These are phyloP conservation scores for Tuber borchii DNA, from an alignment of 495 filamentous ascomycete genomes.

Conservation along the genomic window DNA sequence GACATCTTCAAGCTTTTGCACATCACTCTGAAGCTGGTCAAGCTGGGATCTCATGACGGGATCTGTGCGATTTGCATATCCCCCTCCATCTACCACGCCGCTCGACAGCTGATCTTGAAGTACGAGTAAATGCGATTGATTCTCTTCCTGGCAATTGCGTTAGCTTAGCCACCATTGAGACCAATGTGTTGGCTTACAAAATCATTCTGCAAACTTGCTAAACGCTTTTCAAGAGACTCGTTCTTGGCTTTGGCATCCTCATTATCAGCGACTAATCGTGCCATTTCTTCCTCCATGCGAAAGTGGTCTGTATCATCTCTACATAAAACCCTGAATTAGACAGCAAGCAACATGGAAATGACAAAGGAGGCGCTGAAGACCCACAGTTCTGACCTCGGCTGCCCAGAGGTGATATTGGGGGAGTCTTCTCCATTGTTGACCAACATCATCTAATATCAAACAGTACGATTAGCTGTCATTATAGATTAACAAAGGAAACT, in stretches of 20 bases:
- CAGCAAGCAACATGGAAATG: background rate
- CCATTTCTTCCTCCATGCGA: slow-evolving; percentile 42
- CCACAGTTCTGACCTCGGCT: background rate
- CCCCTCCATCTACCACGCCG: slow-evolving; percentile 22
- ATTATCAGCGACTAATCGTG: slow-evolving; percentile 38
- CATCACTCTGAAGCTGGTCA: slow-evolving; percentile 37
- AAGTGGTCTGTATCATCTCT: slow-evolving; percentile 40
- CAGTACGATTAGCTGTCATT: background rate
- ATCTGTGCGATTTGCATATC: slow-evolving; percentile 31
- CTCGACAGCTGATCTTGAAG: slow-evolving; percentile 33
- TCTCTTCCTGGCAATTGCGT: slow-evolving; percentile 27
- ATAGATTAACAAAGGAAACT: background rate
- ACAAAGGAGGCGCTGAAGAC: background rate
- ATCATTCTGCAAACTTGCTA: slow-evolving; percentile 30
- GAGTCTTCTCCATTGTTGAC: slow-evolving; percentile 14
- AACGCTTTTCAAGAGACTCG: slow-evolving; percentile 24
- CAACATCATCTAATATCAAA: slow-evolving; percentile 35
- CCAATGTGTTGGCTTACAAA: slow-evolving; percentile 18
- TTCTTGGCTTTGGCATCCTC: slow-evolving; percentile 38
- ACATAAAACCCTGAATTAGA: background rate
- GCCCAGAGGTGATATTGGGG: background rate
- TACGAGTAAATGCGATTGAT: slow-evolving; percentile 24
- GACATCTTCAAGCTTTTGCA: slow-evolving; percentile 40
- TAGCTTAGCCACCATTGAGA: slow-evolving; percentile 1
- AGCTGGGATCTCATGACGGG: slow-evolving; percentile 34